Base-by-base conservation (phyloP, 1,284 basidiomycete genomes). In the Leccinum fallax region DNA sequence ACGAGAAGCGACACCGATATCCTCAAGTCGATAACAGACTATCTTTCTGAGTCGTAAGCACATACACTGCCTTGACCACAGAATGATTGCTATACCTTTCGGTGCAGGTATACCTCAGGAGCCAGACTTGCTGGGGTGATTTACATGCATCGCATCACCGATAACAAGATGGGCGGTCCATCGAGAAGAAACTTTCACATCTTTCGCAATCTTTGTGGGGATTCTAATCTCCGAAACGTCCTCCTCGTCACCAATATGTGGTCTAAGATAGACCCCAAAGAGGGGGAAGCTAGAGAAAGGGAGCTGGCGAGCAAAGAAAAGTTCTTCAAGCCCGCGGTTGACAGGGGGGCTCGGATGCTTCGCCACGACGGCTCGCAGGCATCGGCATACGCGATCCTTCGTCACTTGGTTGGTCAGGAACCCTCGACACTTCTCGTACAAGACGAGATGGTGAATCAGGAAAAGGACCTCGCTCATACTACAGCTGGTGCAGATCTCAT, bases 121-220 rank as follows among this genome's bases (percentile, higher is more conserved):
- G 62, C 67, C 53, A 79, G 71, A 51, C 73, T 85, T 19, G 72
- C 77, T 5, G 84, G 84, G 0, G 69, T 85, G 59, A 76, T 85
- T n/a, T 85, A 85, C 65, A 74, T 83, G 71, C 83, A 85, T 57
- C 77, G 80, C 21, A 85, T 85, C 62, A 76, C 79, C 28, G 82
- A 84, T 61, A 75, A 77, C 66, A 76, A 81, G 34, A 77, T 85
- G 68, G 79, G 79, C 10, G 83, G 83, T 10, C 79, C 80, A 28
- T 81, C 81, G 21, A 71, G 73, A 15, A 76, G 78, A 24, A 85
- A 81, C 65, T 81, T 85, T 63, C 72, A 72, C 48, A 77, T 84
- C 64, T 82, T 85, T 69, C 74, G 79, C 36, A 76, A 78, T 58
- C 73, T 85, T n/a, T 85, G 84, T 58, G 83, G 83, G 1, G 81